A percentile compares a stretch with the other conserved stretches of the same genome.
Evolutionary conservation across 495 filamentous ascomycete genomes (phyloP).

Genomic region (Tuber umbilicatum): DNA sequence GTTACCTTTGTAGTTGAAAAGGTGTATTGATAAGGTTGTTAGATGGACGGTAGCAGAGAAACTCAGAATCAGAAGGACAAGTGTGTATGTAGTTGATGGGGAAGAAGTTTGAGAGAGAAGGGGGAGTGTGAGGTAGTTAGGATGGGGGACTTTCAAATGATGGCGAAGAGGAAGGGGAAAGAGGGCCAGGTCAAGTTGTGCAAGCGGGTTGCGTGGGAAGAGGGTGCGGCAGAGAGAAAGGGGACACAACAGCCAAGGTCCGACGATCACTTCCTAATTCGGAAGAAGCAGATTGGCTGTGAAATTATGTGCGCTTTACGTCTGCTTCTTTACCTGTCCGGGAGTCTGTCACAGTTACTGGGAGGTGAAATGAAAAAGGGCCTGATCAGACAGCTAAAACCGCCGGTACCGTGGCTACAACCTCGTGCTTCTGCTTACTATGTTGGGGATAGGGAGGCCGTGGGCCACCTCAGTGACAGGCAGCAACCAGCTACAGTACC

Average conservation of each 20-base stretch:
- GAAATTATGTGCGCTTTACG: conserved; percentile 37
- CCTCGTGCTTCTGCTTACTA: background rate
- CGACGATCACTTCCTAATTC: conserved; percentile 28
- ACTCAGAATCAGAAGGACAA: conserved; percentile 30
- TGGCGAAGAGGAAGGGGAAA: conserved; percentile 44
- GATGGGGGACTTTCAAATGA: conserved; percentile 40
- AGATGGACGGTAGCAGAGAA: conserved; percentile 25
- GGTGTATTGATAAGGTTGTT: conserved; percentile 26
- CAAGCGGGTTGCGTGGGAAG: conserved; percentile 25
- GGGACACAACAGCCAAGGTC: conserved; percentile 34
- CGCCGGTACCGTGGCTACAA: background rate
- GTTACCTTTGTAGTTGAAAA: conserved; percentile 37
- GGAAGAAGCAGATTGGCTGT: conserved; percentile 30
- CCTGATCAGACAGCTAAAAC: background rate
- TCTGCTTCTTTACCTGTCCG: conserved; percentile 9
- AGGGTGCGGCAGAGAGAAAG: conserved; percentile 36
- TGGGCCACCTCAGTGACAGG: background rate
- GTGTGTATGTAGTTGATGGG: conserved; percentile 44
- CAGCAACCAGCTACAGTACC: too few species aligned
- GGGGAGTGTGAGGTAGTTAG: conserved; percentile 40
- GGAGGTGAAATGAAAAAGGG: background rate
- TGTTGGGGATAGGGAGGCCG: background rate
- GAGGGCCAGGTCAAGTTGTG: conserved; percentile 38
- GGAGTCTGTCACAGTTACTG: background rate
- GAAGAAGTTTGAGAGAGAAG: conserved; percentile 39